A percentile compares a stretch with the other conserved stretches of the same genome.
These are phyloP conservation scores for Periconia sp. DNA, from an alignment of 2,329 filamentous ascomycete species.

Conservation along the genomic window DNA sequence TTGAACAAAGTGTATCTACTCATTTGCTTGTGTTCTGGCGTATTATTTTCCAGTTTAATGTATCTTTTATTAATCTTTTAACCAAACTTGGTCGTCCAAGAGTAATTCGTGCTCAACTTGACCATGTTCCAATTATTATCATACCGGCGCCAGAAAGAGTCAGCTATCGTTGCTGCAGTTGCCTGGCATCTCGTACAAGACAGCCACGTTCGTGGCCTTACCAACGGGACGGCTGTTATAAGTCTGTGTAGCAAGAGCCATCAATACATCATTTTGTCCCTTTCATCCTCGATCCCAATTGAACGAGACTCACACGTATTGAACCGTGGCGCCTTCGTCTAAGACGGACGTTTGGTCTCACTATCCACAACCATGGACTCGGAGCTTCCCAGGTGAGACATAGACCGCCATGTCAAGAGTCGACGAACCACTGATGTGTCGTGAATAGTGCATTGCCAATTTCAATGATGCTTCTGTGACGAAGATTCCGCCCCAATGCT, in stretches of 20 bases:
- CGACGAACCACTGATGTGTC: constrained; percentile 1
- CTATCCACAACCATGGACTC: constrained; percentile 3
- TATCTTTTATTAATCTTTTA: too few species aligned
- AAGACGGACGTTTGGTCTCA: neutral
- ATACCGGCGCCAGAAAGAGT: too few species aligned
- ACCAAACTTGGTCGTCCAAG: too few species aligned
- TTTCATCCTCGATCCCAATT: too few species aligned
- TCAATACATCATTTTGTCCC: neutral
- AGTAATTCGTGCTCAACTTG: too few species aligned
- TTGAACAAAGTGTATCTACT: too few species aligned
- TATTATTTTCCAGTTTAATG: too few species aligned
- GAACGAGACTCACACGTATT: constrained; percentile 5
- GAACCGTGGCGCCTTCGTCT: neutral
- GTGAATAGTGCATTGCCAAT: neutral
- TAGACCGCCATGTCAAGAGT: neutral
- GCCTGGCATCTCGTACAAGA: too few species aligned
- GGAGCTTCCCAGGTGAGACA: neutral
- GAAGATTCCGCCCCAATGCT: constrained; percentile 1
- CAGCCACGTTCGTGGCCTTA: constrained; percentile 8
- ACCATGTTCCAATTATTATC: too few species aligned
- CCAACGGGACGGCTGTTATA: constrained; percentile 2
- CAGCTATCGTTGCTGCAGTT: too few species aligned
- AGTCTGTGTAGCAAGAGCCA: neutral
- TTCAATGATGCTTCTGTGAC: neutral
- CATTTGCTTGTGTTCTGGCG: too few species aligned